These are phyloP conservation scores for Globisporangium cystogenes DNA, from an alignment of 352 stramenopile genomes.

Conservation along the genomic window DNA sequence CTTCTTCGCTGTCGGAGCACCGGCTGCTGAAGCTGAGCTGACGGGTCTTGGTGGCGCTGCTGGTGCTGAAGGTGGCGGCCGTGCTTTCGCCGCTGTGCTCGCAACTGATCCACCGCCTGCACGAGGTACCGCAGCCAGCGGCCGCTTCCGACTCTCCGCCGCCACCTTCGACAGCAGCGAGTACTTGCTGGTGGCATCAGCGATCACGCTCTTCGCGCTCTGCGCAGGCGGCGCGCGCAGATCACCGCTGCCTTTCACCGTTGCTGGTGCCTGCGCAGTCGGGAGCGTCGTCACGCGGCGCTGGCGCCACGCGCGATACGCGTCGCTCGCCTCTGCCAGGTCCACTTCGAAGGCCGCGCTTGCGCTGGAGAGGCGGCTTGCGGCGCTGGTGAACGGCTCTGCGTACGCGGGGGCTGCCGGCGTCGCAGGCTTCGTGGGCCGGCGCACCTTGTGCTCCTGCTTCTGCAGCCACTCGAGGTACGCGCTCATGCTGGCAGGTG, in stretches of 20 bases:
- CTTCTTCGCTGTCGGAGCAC: conserved; percentile 1
- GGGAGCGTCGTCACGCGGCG: conserved; percentile 2
- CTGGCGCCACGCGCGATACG: conserved; percentile 9
- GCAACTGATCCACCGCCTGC: background rate
- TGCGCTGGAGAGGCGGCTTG: background rate
- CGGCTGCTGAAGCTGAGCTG: background rate
- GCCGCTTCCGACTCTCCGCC: conserved; percentile 4
- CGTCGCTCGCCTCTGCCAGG: conserved; percentile 7
- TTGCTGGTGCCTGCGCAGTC: background rate
- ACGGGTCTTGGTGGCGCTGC: background rate
- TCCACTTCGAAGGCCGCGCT: conserved; percentile 3
- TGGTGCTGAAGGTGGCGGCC: background rate
- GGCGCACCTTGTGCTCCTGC: conserved; percentile 24
- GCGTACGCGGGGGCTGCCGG: background rate
- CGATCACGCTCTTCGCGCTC: conserved; percentile 1
- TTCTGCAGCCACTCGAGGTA: conserved; percentile 44
- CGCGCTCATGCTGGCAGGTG: conserved; percentile 7
- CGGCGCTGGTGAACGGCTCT: background rate
- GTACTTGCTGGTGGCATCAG: conserved; percentile 2
- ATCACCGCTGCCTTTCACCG: background rate
- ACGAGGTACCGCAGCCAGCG: background rate
- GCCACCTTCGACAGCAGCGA: background rate
- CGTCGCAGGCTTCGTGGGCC: background rate
- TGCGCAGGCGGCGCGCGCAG: background rate
- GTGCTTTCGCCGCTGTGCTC: background rate